phyloP scores from a whole-genome alignment of 768 basidiomycete species.

The Rhizopogon salebrosus region DNA sequence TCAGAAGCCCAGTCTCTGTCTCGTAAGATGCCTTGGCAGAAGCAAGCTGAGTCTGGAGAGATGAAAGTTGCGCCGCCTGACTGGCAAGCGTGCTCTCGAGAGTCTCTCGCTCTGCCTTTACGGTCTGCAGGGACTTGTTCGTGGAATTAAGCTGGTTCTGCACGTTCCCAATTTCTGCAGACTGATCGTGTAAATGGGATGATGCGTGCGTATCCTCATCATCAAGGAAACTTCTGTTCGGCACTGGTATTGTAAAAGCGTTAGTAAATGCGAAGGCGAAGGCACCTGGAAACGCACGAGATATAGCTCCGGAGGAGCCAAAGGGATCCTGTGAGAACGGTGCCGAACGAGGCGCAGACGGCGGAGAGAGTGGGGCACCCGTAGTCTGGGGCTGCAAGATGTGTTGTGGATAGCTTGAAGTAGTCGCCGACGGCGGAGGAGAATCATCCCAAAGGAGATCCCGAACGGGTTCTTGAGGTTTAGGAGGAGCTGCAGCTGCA shows the following conservation, averaged over 20 bases:
- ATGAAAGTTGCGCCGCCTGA: constrained; percentile 70
- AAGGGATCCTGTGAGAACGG: constrained; percentile 46
- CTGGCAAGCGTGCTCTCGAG: constrained; percentile 61
- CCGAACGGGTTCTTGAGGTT: constrained; percentile 34
- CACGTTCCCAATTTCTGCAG: constrained; percentile 82
- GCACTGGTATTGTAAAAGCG: constrained; percentile 8
- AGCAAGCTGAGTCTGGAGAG: constrained; percentile 78
- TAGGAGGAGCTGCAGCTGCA: constrained; percentile 31
- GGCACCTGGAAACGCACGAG: constrained; percentile 13
- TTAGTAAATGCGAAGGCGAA: constrained; percentile 6
- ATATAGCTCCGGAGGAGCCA: constrained; percentile 25
- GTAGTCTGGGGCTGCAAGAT: constrained; percentile 33
- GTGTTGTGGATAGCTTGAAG: constrained; percentile 26
- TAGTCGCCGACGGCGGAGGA: constrained; percentile 35
- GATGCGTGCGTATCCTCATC: constrained; percentile 49
- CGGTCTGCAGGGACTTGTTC: constrained; percentile 58
- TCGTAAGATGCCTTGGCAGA: constrained; percentile 83
- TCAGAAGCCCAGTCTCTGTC: constrained; percentile 69
- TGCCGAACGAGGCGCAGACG: constrained; percentile 17
- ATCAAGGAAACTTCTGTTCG: constrained; percentile 59
- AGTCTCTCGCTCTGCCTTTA: constrained; percentile 59
- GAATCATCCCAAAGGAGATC: constrained; percentile 54
- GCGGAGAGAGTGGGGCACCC: constrained; percentile 27
- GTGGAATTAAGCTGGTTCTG: constrained; percentile 85
- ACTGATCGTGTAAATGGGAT: constrained; percentile 61